Conservation (phyloP, 495 filamentous ascomycete species). For the Xylaria bambusicola region DNA sequence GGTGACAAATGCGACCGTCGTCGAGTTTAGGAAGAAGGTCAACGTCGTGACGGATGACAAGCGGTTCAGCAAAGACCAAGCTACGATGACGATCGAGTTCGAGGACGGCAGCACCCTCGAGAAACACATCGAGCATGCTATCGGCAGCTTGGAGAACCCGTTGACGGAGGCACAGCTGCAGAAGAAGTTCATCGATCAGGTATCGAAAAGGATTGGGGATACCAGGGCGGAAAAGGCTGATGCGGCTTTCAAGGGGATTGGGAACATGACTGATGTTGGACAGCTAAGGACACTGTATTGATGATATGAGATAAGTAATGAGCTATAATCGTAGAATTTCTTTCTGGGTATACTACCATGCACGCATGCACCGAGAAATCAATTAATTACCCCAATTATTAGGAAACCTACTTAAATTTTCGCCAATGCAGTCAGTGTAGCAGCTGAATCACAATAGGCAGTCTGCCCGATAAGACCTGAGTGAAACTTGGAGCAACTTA, state of each 20-base stretch:
- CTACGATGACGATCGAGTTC: slow-evolving; percentile 39
- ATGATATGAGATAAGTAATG: no score
- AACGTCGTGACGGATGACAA: slow-evolving; percentile 40
- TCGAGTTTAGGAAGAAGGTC: slow-evolving; percentile 44
- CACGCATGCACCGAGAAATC: no score
- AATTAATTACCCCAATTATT: no score
- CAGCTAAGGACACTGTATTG: slow-evolving; percentile 25
- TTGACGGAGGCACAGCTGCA: slow-evolving; percentile 47
- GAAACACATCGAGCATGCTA: slow-evolving; percentile 51
- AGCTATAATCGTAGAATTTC: no score
- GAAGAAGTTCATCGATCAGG: slow-evolving; percentile 51
- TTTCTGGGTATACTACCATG: no score
- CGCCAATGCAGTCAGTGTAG: no score
- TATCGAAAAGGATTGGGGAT: slow-evolving; percentile 22
- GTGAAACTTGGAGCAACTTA: no score
- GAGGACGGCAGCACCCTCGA: slow-evolving; percentile 38
- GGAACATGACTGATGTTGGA: slow-evolving; percentile 30
- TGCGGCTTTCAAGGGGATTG: slow-evolving; percentile 36
- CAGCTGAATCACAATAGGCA: no score
- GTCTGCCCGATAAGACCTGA: no score
- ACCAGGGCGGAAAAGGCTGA: slow-evolving; percentile 37
- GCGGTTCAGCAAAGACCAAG: slow-evolving; percentile 45
- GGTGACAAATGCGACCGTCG: slow-evolving; percentile 39
- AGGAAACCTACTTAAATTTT: no score
- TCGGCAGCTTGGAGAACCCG: slow-evolving; percentile 52